Evolutionary conservation across 148 eudicot genomes (phyloP).

Genomic region (Pouteria glomerata): DNA sequence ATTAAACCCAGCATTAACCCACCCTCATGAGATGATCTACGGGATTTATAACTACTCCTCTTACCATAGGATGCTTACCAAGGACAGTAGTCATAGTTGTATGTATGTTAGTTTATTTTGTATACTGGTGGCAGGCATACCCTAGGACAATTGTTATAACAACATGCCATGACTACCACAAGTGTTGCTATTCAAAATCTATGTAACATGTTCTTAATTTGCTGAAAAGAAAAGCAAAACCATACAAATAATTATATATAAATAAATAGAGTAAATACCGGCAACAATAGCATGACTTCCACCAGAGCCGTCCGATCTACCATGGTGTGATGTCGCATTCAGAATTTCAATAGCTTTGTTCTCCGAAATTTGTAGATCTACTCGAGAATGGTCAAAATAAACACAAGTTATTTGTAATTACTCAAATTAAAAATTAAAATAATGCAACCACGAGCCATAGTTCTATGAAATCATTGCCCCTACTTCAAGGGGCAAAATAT

Average conservation of each 20-base stretch:
- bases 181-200: neutral
- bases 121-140: neutral
- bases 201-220: neutral
- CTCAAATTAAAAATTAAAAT: neutral
- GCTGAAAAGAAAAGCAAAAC: neutral
- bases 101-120: neutral
- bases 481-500: neutral
- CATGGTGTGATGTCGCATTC: conserved; percentile 56
- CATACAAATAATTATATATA: conserved; percentile 2
- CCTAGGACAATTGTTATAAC: neutral
- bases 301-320: conserved; percentile 31
- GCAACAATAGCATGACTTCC: conserved; percentile 37
- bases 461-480: neutral
- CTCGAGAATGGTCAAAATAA: neutral
- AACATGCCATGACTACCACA: neutral
- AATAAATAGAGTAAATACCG: conserved; percentile 38
- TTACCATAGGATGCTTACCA: no score
- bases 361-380: conserved; percentile 66
- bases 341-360: conserved; percentile 66
- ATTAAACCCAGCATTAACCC: no score
- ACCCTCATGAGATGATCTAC: no score
- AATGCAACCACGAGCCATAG: neutral
- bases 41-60: no score
- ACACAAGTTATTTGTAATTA: neutral
- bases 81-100: neutral